Percentiles rank a stretch among this genome's conserved stretches.
Conservation (phyloP, 306 rosid genomes). For the Ceratonia siliqua region DNA sequence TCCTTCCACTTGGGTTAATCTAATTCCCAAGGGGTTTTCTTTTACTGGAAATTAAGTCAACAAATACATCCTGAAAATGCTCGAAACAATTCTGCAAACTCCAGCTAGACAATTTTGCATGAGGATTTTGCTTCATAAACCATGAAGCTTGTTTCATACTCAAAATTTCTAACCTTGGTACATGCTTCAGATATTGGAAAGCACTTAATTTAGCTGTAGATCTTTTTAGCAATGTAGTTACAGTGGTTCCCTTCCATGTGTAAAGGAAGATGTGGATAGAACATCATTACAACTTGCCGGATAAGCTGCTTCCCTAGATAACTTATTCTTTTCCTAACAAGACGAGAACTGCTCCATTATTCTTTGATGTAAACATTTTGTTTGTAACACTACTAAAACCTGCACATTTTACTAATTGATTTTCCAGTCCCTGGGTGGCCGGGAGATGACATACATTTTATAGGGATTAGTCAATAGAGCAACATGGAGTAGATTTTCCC, state of each 20-base stretch:
- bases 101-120: conserved; percentile 15
- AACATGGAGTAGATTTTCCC: background rate
- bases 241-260: background rate
- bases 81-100: conserved; percentile 32
- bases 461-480: background rate
- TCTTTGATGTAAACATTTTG: conserved; percentile 16
- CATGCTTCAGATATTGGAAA: conserved; percentile 1
- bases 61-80: conserved; percentile 17
- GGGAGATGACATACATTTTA: background rate
- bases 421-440: background rate
- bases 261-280: background rate
- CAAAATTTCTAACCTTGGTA: background rate
- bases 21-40: conserved; percentile 52
- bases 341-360: conserved; percentile 12
- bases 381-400: conserved; percentile 11
- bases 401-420: background rate
- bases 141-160: background rate
- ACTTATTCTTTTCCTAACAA: background rate
- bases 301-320: background rate
- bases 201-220: background rate
- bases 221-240: background rate
- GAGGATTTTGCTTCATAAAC: background rate
- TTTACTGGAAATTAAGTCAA: conserved; percentile 41
- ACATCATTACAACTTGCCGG: background rate
- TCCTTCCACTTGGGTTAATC: conserved; percentile 54